These are phyloP conservation scores for Suhomyces canberraensis DNA, from an alignment of 805 yeast species.

Conservation along the genomic window DNA sequence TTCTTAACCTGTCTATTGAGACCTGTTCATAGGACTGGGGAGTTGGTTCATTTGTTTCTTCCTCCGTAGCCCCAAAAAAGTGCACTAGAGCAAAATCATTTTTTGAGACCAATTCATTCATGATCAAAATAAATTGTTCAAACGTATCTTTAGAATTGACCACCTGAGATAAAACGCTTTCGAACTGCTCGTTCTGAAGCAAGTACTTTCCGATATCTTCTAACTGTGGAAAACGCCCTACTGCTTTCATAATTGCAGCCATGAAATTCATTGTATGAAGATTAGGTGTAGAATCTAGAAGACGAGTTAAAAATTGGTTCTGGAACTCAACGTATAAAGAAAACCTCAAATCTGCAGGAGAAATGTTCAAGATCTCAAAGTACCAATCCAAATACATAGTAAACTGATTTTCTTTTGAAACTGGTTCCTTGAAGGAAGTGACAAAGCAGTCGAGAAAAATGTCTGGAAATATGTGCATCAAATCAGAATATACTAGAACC, in stretches of 20 bases:
- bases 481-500: no score
- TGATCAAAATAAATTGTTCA: background rate
- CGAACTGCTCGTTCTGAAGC: background rate
- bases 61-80: background rate
- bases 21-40: background rate
- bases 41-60: background rate
- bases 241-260: background rate
- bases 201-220: background rate
- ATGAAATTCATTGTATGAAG: no score
- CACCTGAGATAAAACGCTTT: background rate
- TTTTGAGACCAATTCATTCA: background rate
- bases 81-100: background rate
- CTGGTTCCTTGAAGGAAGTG: no score
- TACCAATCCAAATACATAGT: no score
- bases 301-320: no score
- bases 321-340: no score
- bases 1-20: slow-evolving; percentile 9
- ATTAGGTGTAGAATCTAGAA: no score
- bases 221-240: background rate
- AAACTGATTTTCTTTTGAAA: no score
- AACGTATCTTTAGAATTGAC: background rate
- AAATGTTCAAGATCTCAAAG: no score
- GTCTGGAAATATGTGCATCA: no score
- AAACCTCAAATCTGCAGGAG: no score
- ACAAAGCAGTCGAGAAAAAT: no score